phyloP scores from a whole-genome alignment of 805 yeast species.

The Suhomyces tanzawaensis region DNA sequence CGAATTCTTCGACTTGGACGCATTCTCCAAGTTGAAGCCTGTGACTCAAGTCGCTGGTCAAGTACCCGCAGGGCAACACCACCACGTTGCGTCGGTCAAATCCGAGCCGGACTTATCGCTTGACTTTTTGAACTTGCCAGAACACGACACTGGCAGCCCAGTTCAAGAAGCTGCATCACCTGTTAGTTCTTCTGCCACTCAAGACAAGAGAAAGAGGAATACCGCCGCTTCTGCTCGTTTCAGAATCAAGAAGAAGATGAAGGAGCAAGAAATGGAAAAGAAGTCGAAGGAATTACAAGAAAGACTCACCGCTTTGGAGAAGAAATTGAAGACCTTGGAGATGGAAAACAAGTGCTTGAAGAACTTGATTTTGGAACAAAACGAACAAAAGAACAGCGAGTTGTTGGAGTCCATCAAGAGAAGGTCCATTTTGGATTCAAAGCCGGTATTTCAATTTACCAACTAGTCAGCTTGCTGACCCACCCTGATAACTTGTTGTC shows the following conservation, averaged over 20 bases:
- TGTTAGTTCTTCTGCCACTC: conserved; percentile 32
- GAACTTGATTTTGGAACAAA: conserved; percentile 80
- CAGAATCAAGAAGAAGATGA: conserved; percentile 85
- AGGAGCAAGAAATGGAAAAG: conserved; percentile 88
- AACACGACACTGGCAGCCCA: neutral
- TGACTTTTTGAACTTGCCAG: conserved; percentile 8
- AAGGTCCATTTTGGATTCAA: conserved; percentile 20
- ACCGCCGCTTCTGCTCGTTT: conserved; percentile 95
- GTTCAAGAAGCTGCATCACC: conserved; percentile 1
- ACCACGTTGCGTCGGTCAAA: conserved; percentile 2
- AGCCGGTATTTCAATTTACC: conserved; percentile 30
- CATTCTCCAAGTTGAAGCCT: conserved; percentile 18
- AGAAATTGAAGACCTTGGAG: conserved; percentile 76
- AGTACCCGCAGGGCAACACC: neutral
- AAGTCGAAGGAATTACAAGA: conserved; percentile 72
- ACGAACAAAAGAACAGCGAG: conserved; percentile 34
- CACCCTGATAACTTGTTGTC: too few relatives aligned
- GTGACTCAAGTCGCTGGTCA: conserved; percentile 12
- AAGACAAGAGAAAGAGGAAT: conserved; percentile 77
- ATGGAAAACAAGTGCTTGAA: conserved; percentile 89
- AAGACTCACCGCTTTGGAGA: conserved; percentile 61
- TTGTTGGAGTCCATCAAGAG: conserved; percentile 27
- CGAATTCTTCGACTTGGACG: conserved; percentile 42
- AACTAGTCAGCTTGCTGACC: conserved; percentile 15
- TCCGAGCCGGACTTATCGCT: conserved; percentile 8